Evolutionary conservation across 345 rosid genomes (phyloP).

Genomic region (Tarenaya hassleriana): DNA sequence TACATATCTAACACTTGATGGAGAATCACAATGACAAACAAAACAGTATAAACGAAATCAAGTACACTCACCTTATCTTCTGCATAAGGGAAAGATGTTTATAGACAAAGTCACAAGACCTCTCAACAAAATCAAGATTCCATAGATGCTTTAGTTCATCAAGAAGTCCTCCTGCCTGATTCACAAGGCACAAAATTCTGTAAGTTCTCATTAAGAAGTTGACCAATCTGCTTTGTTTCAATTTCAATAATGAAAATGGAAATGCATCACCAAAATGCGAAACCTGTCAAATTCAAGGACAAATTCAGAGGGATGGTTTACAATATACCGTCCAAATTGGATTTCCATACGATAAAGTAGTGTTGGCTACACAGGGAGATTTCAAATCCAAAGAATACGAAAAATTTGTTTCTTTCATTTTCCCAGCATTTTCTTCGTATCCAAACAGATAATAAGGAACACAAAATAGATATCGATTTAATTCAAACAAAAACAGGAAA

Average conservation of each 20-base stretch:
- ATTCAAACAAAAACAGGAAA: neutral
- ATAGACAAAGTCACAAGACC: constrained; percentile 50
- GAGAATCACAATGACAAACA: neutral
- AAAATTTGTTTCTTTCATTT: no score
- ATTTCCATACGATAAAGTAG: no score
- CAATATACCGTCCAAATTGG: no score
- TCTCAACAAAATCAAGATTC: constrained; percentile 71
- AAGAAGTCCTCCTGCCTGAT: constrained; percentile 79
- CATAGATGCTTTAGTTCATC: constrained; percentile 52
- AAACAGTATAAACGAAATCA: neutral
- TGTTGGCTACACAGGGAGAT: no score
- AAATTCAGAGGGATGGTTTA: no score
- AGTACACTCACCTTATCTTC: constrained; percentile 45
- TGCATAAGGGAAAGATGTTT: constrained; percentile 69
- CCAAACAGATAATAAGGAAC: neutral
- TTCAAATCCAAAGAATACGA: no score
- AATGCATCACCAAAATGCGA: no score
- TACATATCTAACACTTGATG: no score
- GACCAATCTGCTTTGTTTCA: neutral
- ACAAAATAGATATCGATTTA: neutral
- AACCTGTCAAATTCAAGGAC: no score
- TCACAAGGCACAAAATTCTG: neutral
- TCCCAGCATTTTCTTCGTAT: no score
- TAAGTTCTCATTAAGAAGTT: neutral
- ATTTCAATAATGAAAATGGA: no score